These are phyloP conservation scores for Sporothrix brasiliensis DNA, from an alignment of 2,329 filamentous ascomycete species.

Conservation along the genomic window DNA sequence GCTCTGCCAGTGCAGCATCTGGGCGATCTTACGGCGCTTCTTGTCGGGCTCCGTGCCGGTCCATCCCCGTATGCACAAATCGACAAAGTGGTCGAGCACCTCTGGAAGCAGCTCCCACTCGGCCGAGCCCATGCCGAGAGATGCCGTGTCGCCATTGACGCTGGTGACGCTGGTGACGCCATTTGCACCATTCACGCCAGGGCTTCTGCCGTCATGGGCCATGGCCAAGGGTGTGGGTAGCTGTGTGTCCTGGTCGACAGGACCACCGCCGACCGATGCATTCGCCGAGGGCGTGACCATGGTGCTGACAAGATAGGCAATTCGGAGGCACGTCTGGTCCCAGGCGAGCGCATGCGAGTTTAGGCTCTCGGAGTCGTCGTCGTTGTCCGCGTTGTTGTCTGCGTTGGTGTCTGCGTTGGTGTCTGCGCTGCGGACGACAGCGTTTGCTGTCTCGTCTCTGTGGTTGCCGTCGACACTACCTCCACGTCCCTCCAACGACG, in stretches of 20 bases:
- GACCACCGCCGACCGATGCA: constrained; percentile 13
- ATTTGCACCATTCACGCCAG: neutral
- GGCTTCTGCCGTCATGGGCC: neutral
- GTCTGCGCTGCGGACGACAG: neutral
- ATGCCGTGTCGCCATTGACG: neutral
- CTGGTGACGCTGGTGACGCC: neutral
- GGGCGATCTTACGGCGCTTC: constrained; percentile 38
- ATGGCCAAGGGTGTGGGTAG: neutral
- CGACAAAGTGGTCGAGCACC: constrained; percentile 14
- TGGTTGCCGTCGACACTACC: neutral
- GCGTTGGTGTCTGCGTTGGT: neutral
- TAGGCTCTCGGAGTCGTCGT: constrained; percentile 27
- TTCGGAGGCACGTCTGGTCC: constrained; percentile 39
- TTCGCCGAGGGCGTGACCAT: constrained; percentile 33
- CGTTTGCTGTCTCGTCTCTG: neutral
- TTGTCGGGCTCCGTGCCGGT: constrained; percentile 28
- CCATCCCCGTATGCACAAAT: constrained; percentile 32
- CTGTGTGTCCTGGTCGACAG: neutral
- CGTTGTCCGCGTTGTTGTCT: neutral
- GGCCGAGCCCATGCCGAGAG: neutral
- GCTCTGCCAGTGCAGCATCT: constrained; percentile 55
- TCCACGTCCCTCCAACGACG: constrained; percentile 18
- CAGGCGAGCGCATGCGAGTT: constrained; percentile 38
- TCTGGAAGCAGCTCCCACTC: constrained; percentile 27
- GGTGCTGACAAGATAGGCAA: constrained; percentile 37